Base-by-base conservation (phyloP, 371 early-diverging fungal genomes). In the Actinomucor elegans region DNA sequence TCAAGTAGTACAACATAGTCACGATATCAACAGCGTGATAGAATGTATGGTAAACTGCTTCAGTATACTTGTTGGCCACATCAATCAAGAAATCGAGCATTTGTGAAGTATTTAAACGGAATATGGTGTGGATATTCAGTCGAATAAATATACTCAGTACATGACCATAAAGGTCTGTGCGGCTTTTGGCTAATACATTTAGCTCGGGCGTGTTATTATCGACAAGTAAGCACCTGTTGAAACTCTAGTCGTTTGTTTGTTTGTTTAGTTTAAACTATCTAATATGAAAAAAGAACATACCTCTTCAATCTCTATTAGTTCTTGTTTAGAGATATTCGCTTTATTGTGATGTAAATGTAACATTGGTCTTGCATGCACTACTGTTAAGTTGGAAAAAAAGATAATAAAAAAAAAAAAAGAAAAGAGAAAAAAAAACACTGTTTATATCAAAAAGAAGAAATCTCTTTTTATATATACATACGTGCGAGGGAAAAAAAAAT, bases 11-110 rank as follows among this genome's bases (percentile, higher is more conserved):
- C 23, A 92, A 69, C 59, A 93, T 84, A 26, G 83, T 85, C 24
- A 89, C 84, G 10, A 95, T 92, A 73, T 95, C 96, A 5, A 86
- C 86, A n/a, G 92, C 93, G 56, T 94, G 96, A 70, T 85, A 81
- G 59, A 93, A 93, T 5, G 88, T 88, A 66, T 94, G 95, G 63
- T 94, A 94, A 2, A 92, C 90, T 29, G 87, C 87, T 15, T 78
- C 64, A 6, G 73, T 67, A 60, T 93, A 93, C 28, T 87, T 83
- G 14, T 72, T 62, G 41, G 89, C 87, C 15, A 93, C 86, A 55
- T 90, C 92, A 21, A 90, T 63, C 23, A 88, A 77, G 49, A 92
- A 93, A 47, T 91, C 90, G n/a, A 93, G 71, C 45, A 93, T 43
- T 38, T 81, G 79, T 20, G 77, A 81, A 4, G 79, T 21, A 15